phyloP scores from a whole-genome alignment of 2,329 filamentous ascomycete species.

The Mycosphaerelloides madeirae region DNA sequence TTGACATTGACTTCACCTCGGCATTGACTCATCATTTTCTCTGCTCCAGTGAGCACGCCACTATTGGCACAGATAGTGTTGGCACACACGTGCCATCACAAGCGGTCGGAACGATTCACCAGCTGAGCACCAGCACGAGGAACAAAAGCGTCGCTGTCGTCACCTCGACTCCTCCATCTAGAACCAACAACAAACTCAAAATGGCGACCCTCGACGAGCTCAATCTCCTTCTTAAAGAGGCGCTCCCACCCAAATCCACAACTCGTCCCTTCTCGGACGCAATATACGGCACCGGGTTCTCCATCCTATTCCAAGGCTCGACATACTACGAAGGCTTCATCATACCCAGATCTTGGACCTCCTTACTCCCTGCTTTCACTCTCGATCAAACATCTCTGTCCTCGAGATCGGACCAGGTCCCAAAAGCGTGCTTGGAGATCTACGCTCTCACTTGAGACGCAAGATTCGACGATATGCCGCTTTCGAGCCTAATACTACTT shows the following conservation, averaged over 20 bases:
- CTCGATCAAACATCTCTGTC: constrained; percentile 44
- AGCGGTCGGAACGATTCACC: too few species aligned
- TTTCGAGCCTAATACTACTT: constrained; percentile 50
- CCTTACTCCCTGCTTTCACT: constrained; percentile 40
- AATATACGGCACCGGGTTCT: constrained; percentile 49
- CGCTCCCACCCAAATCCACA: constrained; percentile 22
- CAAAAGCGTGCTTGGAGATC: constrained; percentile 49
- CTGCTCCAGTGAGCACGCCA: too few species aligned
- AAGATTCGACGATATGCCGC: constrained; percentile 51
- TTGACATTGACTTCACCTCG: too few species aligned
- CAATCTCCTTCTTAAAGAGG: constrained; percentile 39
- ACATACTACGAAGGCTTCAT: constrained; percentile 49
- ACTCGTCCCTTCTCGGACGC: constrained; percentile 41
- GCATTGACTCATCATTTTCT: too few species aligned
- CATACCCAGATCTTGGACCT: constrained; percentile 46
- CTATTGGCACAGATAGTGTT: too few species aligned
- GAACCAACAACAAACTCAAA: too few species aligned
- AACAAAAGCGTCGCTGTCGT: too few species aligned
- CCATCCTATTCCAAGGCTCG: constrained; percentile 39
- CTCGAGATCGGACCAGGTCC: constrained; percentile 59
- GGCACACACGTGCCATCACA: too few species aligned
- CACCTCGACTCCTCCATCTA: too few species aligned
- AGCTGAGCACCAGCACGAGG: too few species aligned
- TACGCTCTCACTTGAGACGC: constrained; percentile 41
- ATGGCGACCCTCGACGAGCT: constrained; percentile 41